These are phyloP conservation scores for Teratosphaeria nubilosa DNA, from an alignment of 2,329 filamentous ascomycete genomes.

Conservation along the genomic window DNA sequence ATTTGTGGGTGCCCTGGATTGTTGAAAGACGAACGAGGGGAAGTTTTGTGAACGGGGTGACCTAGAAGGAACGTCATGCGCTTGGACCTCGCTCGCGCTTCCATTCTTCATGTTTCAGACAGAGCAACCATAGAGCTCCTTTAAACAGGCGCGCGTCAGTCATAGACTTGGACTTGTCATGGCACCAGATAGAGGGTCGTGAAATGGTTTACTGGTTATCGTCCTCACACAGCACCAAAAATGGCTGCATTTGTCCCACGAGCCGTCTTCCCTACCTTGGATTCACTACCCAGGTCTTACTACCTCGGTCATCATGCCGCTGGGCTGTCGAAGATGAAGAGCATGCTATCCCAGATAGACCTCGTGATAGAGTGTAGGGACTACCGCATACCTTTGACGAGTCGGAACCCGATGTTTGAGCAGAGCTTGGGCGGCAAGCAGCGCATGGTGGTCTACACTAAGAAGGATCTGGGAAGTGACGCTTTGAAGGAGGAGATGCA, in stretches of 20 bases:
- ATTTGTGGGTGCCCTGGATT: not conserved
- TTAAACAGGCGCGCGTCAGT: too few relatives aligned
- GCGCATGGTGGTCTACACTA: slow-evolving; percentile 83
- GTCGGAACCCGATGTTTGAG: slow-evolving; percentile 84
- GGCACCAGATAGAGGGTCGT: not conserved
- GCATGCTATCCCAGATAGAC: slow-evolving; percentile 67
- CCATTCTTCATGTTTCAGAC: not conserved
- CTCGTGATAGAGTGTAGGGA: slow-evolving; percentile 92
- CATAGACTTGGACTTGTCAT: not conserved
- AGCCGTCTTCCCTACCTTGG: slow-evolving; percentile 58
- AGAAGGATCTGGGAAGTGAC: slow-evolving; percentile 60
- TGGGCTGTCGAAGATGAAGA: slow-evolving; percentile 73
- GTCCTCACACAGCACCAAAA: not conserved
- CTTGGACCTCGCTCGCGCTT: not conserved
- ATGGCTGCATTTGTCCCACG: slow-evolving; percentile 59
- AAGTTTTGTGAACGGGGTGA: not conserved
- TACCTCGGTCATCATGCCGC: slow-evolving; percentile 87
- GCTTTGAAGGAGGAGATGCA: slow-evolving; percentile 22
- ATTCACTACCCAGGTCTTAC: slow-evolving; percentile 76
- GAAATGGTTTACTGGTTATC: not conserved
- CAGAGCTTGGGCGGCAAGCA: slow-evolving; percentile 56
- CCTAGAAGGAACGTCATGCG: not conserved
- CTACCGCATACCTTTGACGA: slow-evolving; percentile 79
- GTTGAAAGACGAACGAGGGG: not conserved
- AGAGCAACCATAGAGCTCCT: not conserved